A percentile compares a stretch with the other conserved stretches of the same genome.
These are phyloP conservation scores for Cutaneotrichosporon sp. DNA, from an alignment of 1,284 basidiomycete species.

Conservation along the genomic window DNA sequence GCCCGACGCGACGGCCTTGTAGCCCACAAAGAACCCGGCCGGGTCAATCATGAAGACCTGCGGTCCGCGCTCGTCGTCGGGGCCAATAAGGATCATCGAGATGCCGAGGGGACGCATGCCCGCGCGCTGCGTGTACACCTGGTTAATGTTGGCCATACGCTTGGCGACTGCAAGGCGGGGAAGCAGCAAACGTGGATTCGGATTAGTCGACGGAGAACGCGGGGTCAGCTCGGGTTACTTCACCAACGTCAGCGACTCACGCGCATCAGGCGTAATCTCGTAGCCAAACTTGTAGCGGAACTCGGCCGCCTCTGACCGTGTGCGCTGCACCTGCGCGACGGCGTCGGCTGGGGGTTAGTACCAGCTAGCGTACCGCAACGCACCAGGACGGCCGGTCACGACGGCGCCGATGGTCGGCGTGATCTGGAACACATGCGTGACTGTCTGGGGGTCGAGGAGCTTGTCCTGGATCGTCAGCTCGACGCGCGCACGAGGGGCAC, in stretches of 20 bases:
- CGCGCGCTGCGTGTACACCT: constrained; percentile 96
- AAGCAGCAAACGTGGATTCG: neutral
- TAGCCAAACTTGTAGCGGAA: constrained; percentile 98
- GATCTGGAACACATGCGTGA: constrained; percentile 94
- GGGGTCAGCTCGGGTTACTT: neutral
- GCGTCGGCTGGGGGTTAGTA: constrained; percentile 68
- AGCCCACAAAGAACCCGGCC: constrained; percentile 96
- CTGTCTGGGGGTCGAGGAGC: constrained; percentile 87
- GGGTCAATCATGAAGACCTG: constrained; percentile 98
- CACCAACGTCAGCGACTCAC: constrained; percentile 24
- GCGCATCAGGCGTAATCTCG: constrained; percentile 91
- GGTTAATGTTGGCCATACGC: constrained; percentile 95
- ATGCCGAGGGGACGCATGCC: constrained; percentile 97
- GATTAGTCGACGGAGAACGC: neutral
- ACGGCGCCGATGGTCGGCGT: constrained; percentile 96
- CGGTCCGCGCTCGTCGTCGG: constrained; percentile 80
- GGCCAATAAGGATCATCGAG: constrained; percentile 93
- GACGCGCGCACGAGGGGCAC: constrained; percentile 21
- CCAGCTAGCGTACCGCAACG: constrained; percentile 21
- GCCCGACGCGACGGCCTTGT: constrained; percentile 91
- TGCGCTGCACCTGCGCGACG: constrained; percentile 80
- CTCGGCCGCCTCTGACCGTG: constrained; percentile 83
- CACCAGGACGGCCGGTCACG: constrained; percentile 91
- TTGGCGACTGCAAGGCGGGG: constrained; percentile 59
- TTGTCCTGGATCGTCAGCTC: constrained; percentile 66